phyloP scores from a whole-genome alignment of 78 protist species.

The Pigoraptor vietnamica region DNA sequence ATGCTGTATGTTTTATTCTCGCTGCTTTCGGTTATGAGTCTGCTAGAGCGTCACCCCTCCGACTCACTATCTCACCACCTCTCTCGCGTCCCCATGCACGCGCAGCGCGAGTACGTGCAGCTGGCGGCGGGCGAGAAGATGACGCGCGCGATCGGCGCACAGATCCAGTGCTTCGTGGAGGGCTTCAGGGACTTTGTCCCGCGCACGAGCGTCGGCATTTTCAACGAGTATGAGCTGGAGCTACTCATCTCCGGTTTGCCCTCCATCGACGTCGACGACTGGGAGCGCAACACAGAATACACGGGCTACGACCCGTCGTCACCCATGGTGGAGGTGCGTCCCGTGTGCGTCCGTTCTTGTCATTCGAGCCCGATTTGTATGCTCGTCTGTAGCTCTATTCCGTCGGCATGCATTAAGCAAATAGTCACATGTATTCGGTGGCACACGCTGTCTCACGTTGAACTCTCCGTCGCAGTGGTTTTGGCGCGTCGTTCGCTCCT shows the following conservation, averaged over 20 bases:
- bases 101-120: background rate
- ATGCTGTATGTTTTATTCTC: background rate
- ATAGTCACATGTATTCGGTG: too few species aligned
- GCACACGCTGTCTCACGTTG: too few species aligned
- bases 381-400: too few species aligned
- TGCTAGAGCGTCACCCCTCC: background rate
- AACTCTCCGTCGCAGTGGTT: conserved; percentile 11
- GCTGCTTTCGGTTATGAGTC: background rate
- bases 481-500: background rate
- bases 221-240: conserved; percentile 19
- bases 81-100: background rate
- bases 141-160: background rate
- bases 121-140: background rate
- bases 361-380: background rate
- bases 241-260: conserved; percentile 82
- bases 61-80: background rate
- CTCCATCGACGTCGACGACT: conserved; percentile 83
- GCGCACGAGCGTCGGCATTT: background rate
- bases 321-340: background rate
- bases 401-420: too few species aligned
- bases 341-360: background rate
- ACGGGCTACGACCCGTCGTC: background rate
- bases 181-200: conserved; percentile 2
- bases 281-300: conserved; percentile 66
- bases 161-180: background rate